Evolutionary conservation across 2,329 filamentous ascomycete species (phyloP), one percentile per base, ranked within the genome.

Genomic region (Sporothrix phasma): DNA sequence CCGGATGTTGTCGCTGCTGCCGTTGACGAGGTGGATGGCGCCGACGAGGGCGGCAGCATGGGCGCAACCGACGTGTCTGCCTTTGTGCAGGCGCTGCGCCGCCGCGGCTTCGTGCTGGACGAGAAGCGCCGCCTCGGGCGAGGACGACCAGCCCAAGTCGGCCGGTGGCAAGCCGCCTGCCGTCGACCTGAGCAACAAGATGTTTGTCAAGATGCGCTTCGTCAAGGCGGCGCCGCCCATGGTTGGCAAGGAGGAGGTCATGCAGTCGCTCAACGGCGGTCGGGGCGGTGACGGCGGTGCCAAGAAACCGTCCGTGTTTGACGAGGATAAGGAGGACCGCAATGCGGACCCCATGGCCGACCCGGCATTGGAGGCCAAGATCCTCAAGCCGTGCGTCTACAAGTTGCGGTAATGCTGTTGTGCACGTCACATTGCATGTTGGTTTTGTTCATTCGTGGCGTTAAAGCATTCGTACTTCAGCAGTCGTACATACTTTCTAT

Each of bases 181-280:
- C 0, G 81, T 96, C 10, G 92, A 99, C 77, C 78, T 95, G 71
- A 84, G 83, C 64, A 99, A 99, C 77, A 95, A 89, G 78, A 99
- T 99, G 94, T 99, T 99, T 78, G 93, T 97, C 69, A 90, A 88
- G 77, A 93, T 99, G 91, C 86, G 88, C 70, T 99, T 99, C 75
- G 80, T 92, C 70, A 99, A 97, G 78, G 85, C 83, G n/a, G 85
- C 85, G 22, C 78, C 85, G 51, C 88, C 92, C 0, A 81, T 81
- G 2, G 88, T 86, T 73, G 92, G 92, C 26, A 95, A 96, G 78
- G 85, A 88, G 68, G 84, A 80, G 15, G 80, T 76, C 6, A 59
- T 61, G 58, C 39, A 51, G 26, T 62, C 63, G 1, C 46, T 62
- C 39, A 59, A 59, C 7, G 26, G 62, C 39, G 47, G 54, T 41